phyloP scores from a whole-genome alignment of 2,329 filamentous ascomycete species.

The Thielaviopsis ethacetica region DNA sequence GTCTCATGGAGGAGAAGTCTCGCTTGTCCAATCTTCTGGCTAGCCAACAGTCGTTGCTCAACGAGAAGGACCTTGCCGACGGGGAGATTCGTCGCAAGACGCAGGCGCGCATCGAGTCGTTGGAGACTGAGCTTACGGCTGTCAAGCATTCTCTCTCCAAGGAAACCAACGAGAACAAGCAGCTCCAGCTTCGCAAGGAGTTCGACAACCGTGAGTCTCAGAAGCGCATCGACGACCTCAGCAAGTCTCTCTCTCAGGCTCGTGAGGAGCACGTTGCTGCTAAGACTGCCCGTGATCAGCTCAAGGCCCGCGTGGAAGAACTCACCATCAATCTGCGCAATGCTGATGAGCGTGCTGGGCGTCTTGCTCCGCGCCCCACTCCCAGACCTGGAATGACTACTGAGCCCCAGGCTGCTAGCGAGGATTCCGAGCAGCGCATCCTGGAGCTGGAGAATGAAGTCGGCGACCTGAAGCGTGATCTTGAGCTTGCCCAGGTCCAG shows the following conservation, averaged over 20 bases:
- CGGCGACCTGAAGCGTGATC: conserved; percentile 70
- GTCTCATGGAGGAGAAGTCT: conserved; percentile 65
- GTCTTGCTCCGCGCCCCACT: conserved; percentile 65
- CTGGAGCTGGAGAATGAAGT: conserved; percentile 75
- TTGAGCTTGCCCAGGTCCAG: conserved; percentile 66
- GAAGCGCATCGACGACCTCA: conserved; percentile 83
- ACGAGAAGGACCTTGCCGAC: conserved; percentile 76
- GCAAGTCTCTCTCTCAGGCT: conserved; percentile 58
- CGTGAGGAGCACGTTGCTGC: conserved; percentile 75
- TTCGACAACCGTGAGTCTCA: conserved; percentile 79
- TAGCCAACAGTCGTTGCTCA: conserved; percentile 75
- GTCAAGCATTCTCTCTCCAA: conserved; percentile 71
- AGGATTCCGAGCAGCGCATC: conserved; percentile 40
- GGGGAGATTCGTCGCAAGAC: conserved; percentile 67
- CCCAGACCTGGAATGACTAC: conserved; percentile 34
- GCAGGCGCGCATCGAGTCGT: conserved; percentile 57
- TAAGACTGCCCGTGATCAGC: conserved; percentile 77
- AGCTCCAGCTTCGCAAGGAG: conserved; percentile 67
- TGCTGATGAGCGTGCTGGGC: conserved; percentile 71
- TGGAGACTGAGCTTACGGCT: conserved; percentile 63
- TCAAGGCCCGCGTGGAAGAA: conserved; percentile 79
- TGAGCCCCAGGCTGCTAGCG: conserved; percentile 27
- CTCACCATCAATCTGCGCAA: conserved; percentile 74
- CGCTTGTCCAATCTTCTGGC: conserved; percentile 69
- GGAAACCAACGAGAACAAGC: conserved; percentile 72